phyloP scores from a whole-genome alignment of 495 filamentous ascomycete genomes.

The Penicillium cosmopolitanum region DNA sequence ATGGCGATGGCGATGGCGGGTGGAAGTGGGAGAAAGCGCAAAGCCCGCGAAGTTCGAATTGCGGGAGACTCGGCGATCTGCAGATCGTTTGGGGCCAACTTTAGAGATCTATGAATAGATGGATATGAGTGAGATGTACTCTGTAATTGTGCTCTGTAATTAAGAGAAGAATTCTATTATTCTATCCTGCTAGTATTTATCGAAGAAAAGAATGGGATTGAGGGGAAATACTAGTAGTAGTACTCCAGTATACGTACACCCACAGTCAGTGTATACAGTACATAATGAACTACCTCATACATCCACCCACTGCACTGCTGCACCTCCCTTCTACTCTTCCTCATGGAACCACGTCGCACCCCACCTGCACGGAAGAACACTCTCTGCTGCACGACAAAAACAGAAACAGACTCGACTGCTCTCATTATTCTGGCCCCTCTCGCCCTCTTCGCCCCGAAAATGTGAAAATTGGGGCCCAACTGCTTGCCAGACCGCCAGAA shows the following conservation, averaged over 20 bases:
- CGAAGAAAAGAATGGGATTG: too few relatives aligned
- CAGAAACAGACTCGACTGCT: conserved; percentile 8
- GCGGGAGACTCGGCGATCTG: not conserved
- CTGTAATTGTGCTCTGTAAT: too few relatives aligned
- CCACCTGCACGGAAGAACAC: conserved; percentile 3
- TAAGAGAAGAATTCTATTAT: too few relatives aligned
- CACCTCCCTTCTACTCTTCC: not conserved
- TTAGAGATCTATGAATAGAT: not conserved
- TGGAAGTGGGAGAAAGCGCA: not conserved
- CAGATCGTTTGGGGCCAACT: conserved; percentile 10
- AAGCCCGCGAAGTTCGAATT: not conserved
- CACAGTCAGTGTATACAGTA: too few relatives aligned
- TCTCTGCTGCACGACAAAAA: conserved; percentile 3
- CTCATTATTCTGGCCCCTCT: conserved; percentile 3
- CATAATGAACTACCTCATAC: not conserved
- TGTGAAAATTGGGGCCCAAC: conserved; percentile 8
- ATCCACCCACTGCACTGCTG: not conserved
- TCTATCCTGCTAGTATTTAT: too few relatives aligned
- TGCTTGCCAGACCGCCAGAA: conserved; percentile 32
- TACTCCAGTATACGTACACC: too few relatives aligned
- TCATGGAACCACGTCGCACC: conserved; percentile 5
- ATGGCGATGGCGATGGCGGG: conserved; percentile 12
- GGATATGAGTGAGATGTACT: not conserved
- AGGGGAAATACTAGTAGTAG: too few relatives aligned
- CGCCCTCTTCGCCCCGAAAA: not conserved